Evolutionary conservation across 2,329 filamentous ascomycete genomes (phyloP), one percentile per base, ranked within the genome.

Genomic region (Monosporascus sp.): DNA sequence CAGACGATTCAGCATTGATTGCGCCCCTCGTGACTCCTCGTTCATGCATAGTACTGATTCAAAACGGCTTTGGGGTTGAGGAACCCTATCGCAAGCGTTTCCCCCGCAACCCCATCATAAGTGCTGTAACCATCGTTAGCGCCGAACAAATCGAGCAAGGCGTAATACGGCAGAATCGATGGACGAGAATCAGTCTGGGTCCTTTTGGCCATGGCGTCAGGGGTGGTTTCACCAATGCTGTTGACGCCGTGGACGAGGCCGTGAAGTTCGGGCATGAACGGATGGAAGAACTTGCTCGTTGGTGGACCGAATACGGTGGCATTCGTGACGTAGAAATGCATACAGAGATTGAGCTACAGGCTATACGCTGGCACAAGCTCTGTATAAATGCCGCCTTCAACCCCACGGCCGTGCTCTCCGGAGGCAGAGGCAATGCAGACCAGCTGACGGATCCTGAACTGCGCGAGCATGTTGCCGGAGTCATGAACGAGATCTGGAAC

Each of bases 351-450:
- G 85, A 83, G 55, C 73, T 90, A 46, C 87, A 90, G 69, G 79
- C 83, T 43, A 80, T 89, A 18, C 77, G 87, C 24, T 90, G 87
- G 87, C 86, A 89, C 69, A 90, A 90, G 69, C 81, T 89, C 57
- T 86, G 84, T 62, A 89, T 90, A 74, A 90, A 90, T 68, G 84
- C 86, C 0, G 82, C 84, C 50, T 87, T 89, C 78, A 90, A 90
- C 70, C 86, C 87, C 0, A 85, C 82, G 1, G 83, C 86, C 2
- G 85, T 89, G 7, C 76, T 90, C 0, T 81, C 80, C 1, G 83
- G 84, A 14, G 84, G 85, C 1, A 73, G 78, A 2, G 79, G 82
- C 51, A 89, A 89, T 64, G 78, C 82, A 46, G 79, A 80, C 56
- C 88, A 90, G 82, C 76, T 82, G 5, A 70, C 72, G 14, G 86